A percentile compares a stretch with the other conserved stretches of the same genome.
These are phyloP conservation scores for Aspergillus viridinutans DNA, from an alignment of 2,329 filamentous ascomycete species.

Conservation along the genomic window DNA sequence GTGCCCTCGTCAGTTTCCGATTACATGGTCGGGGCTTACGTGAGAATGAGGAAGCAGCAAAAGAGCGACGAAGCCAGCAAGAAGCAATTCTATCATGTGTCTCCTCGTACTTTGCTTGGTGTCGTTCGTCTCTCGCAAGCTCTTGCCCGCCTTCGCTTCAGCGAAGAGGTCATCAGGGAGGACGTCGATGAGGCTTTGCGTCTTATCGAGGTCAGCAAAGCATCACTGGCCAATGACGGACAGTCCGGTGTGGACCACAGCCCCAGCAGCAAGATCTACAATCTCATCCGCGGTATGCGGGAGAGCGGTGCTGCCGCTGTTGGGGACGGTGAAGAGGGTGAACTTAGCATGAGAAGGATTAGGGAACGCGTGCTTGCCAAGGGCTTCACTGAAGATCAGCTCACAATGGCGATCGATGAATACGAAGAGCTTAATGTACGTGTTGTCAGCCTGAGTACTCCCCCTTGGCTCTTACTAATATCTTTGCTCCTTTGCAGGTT, in stretches of 20 bases:
- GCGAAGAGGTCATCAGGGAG: slow-evolving; percentile 75
- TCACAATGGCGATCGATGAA: slow-evolving; percentile 79
- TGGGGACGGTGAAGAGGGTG: slow-evolving; percentile 66
- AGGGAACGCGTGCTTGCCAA: slow-evolving; percentile 90
- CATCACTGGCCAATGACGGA: slow-evolving; percentile 74
- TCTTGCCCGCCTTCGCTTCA: slow-evolving; percentile 85
- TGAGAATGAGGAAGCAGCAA: slow-evolving; percentile 87
- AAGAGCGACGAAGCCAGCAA: slow-evolving; percentile 86
- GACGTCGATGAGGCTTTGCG: slow-evolving; percentile 94
- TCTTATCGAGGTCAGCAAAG: slow-evolving; percentile 88
- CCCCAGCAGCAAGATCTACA: slow-evolving; percentile 86
- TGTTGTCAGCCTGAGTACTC: slow-evolving; percentile 25
- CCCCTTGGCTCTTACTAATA: slow-evolving; percentile 35
- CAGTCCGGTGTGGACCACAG: slow-evolving; percentile 64
- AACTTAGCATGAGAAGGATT: slow-evolving; percentile 83
- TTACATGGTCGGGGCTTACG: slow-evolving; percentile 96
- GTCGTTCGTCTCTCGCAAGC: slow-evolving; percentile 91
- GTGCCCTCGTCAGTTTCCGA: slow-evolving; percentile 84
- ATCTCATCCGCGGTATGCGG: slow-evolving; percentile 82
- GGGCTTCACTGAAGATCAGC: slow-evolving; percentile 94
- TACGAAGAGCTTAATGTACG: slow-evolving; percentile 87
- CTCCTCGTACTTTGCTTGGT: slow-evolving; percentile 86
- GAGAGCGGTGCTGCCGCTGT: slow-evolving; percentile 78
- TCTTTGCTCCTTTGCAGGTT: slow-evolving; percentile 47
- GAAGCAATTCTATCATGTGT: slow-evolving; percentile 91